These are phyloP conservation scores for Fraxinus excelsior DNA, from an alignment of 257 asterid species.

Conservation along the genomic window DNA sequence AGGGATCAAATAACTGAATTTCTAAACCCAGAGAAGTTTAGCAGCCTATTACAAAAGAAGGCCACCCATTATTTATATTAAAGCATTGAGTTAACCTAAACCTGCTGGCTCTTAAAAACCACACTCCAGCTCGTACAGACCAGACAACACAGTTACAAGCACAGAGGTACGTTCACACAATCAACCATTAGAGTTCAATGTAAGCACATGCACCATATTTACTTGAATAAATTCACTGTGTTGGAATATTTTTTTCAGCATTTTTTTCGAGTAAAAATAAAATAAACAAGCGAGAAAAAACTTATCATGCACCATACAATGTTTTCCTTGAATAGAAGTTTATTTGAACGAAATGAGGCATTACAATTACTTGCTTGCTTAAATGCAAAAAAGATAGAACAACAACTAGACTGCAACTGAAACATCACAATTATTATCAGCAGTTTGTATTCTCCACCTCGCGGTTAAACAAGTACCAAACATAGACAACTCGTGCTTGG, in stretches of 20 bases:
- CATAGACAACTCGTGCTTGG: neutral
- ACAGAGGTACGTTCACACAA: neutral
- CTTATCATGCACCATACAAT: neutral
- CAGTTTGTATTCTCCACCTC: neutral
- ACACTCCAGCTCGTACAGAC: neutral
- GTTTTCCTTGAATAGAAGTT: neutral
- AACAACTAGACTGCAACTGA: constrained; percentile 11
- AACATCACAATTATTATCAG: neutral
- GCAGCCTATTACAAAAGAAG: neutral
- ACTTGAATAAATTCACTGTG: neutral
- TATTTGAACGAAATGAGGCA: neutral
- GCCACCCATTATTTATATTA: neutral
- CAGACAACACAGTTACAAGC: neutral
- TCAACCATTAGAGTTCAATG: neutral
- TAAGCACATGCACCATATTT: neutral
- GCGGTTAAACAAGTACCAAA: neutral
- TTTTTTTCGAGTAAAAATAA: neutral
- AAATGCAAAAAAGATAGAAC: neutral
- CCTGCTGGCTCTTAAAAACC: neutral
- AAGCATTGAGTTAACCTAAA: neutral
- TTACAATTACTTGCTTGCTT: neutral
- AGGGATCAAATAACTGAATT: neutral
- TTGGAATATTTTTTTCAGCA: neutral
- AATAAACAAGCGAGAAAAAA: neutral
- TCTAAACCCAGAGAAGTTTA: neutral